Evolutionary conservation across 257 asterid genomes (phyloP).

Genomic region (Primulina eburnea): DNA sequence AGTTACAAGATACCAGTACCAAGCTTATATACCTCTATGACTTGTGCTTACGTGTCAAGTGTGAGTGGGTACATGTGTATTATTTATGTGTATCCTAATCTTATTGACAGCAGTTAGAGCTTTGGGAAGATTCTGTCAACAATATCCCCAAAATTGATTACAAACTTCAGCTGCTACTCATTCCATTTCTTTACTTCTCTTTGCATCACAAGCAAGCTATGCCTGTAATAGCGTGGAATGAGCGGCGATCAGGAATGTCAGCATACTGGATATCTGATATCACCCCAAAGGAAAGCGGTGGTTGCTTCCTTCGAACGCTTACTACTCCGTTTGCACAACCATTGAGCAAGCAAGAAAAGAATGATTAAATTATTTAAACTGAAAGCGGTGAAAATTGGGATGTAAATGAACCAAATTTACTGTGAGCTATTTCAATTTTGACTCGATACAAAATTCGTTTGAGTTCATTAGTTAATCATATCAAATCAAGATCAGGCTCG

Average conservation of each 20-base stretch:
- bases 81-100: too few relatives aligned
- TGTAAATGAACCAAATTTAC: too few relatives aligned
- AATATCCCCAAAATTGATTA: constrained; percentile 77
- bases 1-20: too few relatives aligned
- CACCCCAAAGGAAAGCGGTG: constrained; percentile 88
- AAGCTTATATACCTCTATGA: too few relatives aligned
- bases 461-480: too few relatives aligned
- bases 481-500: too few relatives aligned
- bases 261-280: constrained; percentile 95
- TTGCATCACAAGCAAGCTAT: constrained; percentile 68
- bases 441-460: too few relatives aligned
- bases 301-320: constrained; percentile 43
- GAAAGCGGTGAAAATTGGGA: neutral
- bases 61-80: too few relatives aligned
- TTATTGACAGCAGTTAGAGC: constrained; percentile 48
- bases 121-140: constrained; percentile 91
- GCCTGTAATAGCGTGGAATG: constrained; percentile 89
- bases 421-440: too few relatives aligned
- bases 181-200: constrained; percentile 73
- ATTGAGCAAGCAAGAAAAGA: constrained; percentile 34
- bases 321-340: constrained; percentile 48
- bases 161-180: constrained; percentile 45
- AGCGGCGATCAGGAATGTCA: constrained; percentile 84
- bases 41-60: too few relatives aligned
- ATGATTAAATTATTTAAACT: neutral